A percentile compares a stretch with the other conserved stretches of the same genome.
Conservation (phyloP, 2,329 filamentous ascomycete genomes). For the Fusarium sororula region DNA sequence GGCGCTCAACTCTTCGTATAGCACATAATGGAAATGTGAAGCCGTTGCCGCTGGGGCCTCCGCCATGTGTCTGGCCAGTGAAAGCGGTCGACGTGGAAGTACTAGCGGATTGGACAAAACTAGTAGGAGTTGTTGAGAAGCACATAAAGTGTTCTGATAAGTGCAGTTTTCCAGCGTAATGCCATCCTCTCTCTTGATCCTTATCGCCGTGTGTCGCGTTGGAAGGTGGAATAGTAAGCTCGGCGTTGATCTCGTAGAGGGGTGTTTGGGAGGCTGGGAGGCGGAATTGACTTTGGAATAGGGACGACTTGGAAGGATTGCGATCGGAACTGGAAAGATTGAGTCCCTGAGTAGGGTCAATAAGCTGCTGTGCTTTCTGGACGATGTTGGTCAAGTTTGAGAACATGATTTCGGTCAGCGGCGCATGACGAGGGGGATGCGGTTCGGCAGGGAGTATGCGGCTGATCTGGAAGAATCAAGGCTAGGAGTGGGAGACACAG, state of each 20-base stretch:
- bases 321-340: slow-evolving; percentile 77
- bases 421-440: slow-evolving; percentile 49
- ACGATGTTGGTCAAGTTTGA: slow-evolving; percentile 79
- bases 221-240: slow-evolving; percentile 84
- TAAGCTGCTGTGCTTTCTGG: slow-evolving; percentile 94
- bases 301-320: slow-evolving; percentile 87
- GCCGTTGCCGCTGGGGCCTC: slow-evolving; percentile 91
- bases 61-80: slow-evolving; percentile 91
- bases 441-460: slow-evolving; percentile 23
- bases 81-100: slow-evolving; percentile 83
- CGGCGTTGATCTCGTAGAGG: slow-evolving; percentile 94
- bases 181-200: slow-evolving; percentile 78
- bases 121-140: slow-evolving; percentile 93
- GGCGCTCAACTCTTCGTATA: slow-evolving; percentile 88
- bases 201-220: slow-evolving; percentile 77
- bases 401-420: slow-evolving; percentile 61
- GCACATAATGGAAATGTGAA: slow-evolving; percentile 94
- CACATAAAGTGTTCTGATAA: slow-evolving; percentile 94
- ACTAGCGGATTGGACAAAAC: slow-evolving; percentile 83
- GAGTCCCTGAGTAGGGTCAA: slow-evolving; percentile 85
- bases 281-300: slow-evolving; percentile 97
- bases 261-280: slow-evolving; percentile 92
- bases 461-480: slow-evolving; percentile 7
- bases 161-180: slow-evolving; percentile 92
- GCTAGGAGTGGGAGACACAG: not conserved